Conservation (phyloP, 768 basidiomycete genomes). For the Fomitopsis pulvina region DNA sequence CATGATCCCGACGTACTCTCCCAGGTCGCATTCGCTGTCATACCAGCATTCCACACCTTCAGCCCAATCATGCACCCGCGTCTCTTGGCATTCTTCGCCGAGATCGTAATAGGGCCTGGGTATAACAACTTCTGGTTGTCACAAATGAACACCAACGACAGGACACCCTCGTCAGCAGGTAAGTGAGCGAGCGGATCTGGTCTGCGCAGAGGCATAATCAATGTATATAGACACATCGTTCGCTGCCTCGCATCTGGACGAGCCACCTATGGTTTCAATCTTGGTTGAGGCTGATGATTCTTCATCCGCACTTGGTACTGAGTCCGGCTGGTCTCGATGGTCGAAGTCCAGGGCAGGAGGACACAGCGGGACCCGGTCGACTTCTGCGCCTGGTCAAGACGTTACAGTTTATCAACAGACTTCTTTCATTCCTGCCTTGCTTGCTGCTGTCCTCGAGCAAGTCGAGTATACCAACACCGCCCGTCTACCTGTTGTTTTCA, state of each 20-base stretch:
- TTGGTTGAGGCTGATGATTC: conserved; percentile 44
- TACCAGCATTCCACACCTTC: conserved; percentile 75
- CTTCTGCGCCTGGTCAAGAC: conserved; percentile 51
- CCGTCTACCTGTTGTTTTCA: conserved; percentile 34
- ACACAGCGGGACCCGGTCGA: conserved; percentile 30
- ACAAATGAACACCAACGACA: neutral
- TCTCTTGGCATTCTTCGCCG: conserved; percentile 64
- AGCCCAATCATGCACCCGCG: conserved; percentile 52
- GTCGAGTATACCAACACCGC: conserved; percentile 34
- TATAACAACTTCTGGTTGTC: conserved; percentile 40
- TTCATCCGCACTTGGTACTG: conserved; percentile 4
- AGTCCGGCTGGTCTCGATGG: conserved; percentile 20
- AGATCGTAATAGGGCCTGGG: conserved; percentile 46
- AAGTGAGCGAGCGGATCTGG: neutral
- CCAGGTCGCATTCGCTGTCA: conserved; percentile 57
- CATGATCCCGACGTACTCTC: conserved; percentile 46
- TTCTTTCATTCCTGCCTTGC: conserved; percentile 55
- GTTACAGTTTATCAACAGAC: conserved; percentile 50
- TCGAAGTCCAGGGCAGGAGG: conserved; percentile 8
- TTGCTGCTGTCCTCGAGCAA: conserved; percentile 54
- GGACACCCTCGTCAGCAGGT: neutral
- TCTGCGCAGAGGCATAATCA: neutral
- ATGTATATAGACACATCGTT: neutral
- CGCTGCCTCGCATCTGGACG: neutral
- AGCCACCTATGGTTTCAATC: conserved; percentile 46